Percentiles rank a stretch among this genome's conserved stretches.
These are phyloP conservation scores for Rehmannia glutinosa DNA, from an alignment of 257 asterid genomes.

Conservation along the genomic window DNA sequence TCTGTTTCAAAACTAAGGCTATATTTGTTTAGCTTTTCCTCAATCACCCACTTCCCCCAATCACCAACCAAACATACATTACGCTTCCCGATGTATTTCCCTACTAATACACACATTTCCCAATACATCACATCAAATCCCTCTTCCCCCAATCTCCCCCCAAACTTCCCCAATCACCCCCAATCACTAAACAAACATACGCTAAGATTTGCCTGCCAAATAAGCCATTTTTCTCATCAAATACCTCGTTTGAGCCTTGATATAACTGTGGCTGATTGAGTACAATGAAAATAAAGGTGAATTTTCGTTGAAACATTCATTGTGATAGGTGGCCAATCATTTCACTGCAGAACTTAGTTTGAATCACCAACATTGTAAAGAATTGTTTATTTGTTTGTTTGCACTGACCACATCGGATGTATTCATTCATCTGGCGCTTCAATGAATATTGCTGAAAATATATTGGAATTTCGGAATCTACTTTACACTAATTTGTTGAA, in stretches of 20 bases:
- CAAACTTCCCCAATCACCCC: no score
- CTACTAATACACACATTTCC: no score
- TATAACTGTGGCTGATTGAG: not conserved
- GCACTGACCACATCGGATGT: not conserved
- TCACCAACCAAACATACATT: no score
- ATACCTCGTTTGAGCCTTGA: slow-evolving; percentile 1
- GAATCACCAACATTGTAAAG: not conserved
- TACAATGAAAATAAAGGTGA: not conserved
- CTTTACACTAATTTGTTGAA: not conserved
- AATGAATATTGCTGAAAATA: no score
- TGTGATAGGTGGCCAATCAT: not conserved
- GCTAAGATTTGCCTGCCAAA: not conserved
- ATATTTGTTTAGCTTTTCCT: no score
- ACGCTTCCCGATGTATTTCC: no score
- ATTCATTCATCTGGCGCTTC: not conserved
- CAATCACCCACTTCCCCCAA: no score
- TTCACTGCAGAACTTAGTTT: not conserved
- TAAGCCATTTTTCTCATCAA: not conserved
- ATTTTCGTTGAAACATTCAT: not conserved
- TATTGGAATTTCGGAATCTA: no score
- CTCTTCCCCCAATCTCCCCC: no score
- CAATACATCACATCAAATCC: no score
- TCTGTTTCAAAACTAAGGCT: not conserved
- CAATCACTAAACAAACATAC: no score
- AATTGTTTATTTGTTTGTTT: not conserved